Evolutionary conservation across 2,329 filamentous ascomycete species (phyloP).

Genomic region (Penicillium rolfsii): DNA sequence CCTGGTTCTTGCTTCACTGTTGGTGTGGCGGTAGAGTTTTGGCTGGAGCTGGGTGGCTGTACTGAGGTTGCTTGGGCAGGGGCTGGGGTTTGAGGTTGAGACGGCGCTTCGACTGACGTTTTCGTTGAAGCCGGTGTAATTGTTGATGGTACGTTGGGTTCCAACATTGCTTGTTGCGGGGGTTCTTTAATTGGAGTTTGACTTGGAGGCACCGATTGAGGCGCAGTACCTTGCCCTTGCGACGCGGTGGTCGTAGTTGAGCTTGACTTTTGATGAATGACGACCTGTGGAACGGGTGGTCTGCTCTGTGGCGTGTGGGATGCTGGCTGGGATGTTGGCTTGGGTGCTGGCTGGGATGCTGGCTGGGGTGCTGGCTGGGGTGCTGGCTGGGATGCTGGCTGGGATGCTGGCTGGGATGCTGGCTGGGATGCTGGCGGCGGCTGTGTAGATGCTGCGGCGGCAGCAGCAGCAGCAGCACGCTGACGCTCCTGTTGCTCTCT

Average conservation of each 20-base stretch:
- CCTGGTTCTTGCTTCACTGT: constrained; percentile 39
- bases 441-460: constrained; percentile 13
- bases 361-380: constrained; percentile 5
- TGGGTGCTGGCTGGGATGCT: not conserved
- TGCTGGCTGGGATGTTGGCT: constrained; percentile 17
- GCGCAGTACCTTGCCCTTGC: constrained; percentile 23
- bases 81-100: constrained; percentile 18
- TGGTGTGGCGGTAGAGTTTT: constrained; percentile 20
- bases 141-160: not conserved
- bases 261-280: constrained; percentile 36
- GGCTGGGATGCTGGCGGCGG: not conserved
- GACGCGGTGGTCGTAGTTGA: constrained; percentile 21
- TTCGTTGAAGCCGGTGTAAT: constrained; percentile 2
- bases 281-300: constrained; percentile 20
- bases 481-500: constrained; percentile 46
- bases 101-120: constrained; percentile 1
- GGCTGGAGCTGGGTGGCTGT: constrained; percentile 10
- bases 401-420: not conserved
- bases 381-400: not conserved
- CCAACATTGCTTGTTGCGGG: constrained; percentile 5
- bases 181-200: constrained; percentile 23
- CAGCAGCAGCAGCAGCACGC: constrained; percentile 21
- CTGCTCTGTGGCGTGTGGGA: constrained; percentile 16
- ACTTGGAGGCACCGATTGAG: constrained; percentile 16
- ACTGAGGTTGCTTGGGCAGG: not conserved